phyloP scores from a whole-genome alignment of 202 grass and related monocot genomes.

The Schoenoplectus tabernaemontani region DNA sequence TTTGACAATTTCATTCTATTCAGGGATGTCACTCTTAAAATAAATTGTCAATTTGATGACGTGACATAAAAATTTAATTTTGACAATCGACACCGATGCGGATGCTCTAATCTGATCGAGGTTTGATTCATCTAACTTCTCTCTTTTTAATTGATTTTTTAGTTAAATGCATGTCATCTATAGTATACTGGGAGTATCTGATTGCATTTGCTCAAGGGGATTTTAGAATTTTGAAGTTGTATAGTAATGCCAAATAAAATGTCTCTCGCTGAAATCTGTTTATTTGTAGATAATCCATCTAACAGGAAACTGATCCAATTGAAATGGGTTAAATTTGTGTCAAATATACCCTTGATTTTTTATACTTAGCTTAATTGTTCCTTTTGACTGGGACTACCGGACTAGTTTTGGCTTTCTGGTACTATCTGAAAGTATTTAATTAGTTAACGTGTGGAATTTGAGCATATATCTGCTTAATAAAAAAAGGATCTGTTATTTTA shows the following conservation, averaged over 20 bases:
- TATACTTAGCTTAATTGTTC: not conserved
- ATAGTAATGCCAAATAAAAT: not conserved
- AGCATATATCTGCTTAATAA: not conserved
- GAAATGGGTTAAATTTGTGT: not conserved
- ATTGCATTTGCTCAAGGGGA: not conserved
- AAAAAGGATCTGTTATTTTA: not conserved
- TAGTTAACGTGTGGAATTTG: not conserved
- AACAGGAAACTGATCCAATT: not conserved
- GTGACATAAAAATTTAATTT: too few species aligned
- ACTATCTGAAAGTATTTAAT: not conserved
- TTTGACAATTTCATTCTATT: too few species aligned
- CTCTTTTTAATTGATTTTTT: not conserved
- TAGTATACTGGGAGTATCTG: not conserved
- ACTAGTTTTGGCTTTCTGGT: not conserved
- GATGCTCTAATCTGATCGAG: too few species aligned
- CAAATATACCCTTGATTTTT: not conserved
- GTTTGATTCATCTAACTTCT: not conserved
- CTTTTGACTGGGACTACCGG: constrained; percentile 2
- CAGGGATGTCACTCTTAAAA: too few species aligned
- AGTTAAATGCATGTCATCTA: not conserved
- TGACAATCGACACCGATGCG: too few species aligned
- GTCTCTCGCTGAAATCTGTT: too few species aligned
- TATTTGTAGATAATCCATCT: not conserved
- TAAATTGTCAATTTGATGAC: too few species aligned
- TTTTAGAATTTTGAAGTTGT: not conserved